Conservation (phyloP, 768 basidiomycete genomes). For the Zangia roseola region DNA sequence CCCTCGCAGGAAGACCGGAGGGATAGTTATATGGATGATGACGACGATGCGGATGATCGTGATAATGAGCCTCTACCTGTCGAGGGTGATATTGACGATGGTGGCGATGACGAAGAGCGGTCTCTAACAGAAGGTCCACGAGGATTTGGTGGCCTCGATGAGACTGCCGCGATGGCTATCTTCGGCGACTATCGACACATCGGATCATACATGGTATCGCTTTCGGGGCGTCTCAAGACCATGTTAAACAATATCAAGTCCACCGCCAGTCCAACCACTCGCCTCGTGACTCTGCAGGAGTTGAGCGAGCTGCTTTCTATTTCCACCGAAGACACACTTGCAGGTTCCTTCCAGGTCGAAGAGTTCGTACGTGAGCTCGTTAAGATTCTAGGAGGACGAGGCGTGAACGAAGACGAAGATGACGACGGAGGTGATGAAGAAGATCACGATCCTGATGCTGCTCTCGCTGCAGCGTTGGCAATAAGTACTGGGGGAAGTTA, state of each 20-base stretch:
- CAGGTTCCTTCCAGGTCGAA: slow-evolving; percentile 94
- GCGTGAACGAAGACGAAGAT: slow-evolving; percentile 68
- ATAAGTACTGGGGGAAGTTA: slow-evolving; percentile 69
- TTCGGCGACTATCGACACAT: slow-evolving; percentile 86
- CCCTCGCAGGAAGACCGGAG: slow-evolving; percentile 47
- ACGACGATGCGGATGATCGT: slow-evolving; percentile 44
- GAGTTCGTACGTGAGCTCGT: slow-evolving; percentile 90
- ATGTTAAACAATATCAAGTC: slow-evolving; percentile 88
- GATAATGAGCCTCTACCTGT: slow-evolving; percentile 46
- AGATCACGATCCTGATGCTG: slow-evolving; percentile 80
- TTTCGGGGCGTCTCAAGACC: slow-evolving; percentile 84
- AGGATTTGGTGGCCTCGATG: slow-evolving; percentile 56
- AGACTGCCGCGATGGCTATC: slow-evolving; percentile 72
- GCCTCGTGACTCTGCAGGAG: slow-evolving; percentile 89
- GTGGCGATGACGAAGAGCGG: slow-evolving; percentile 38
- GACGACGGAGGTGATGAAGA: slow-evolving; percentile 65
- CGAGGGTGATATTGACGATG: slow-evolving; percentile 49
- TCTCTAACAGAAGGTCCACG: slow-evolving; percentile 36
- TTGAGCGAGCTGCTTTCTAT: slow-evolving; percentile 93
- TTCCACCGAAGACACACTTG: slow-evolving; percentile 95
- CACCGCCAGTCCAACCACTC: slow-evolving; percentile 79
- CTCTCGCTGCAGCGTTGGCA: slow-evolving; percentile 83
- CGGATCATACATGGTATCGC: slow-evolving; percentile 90
- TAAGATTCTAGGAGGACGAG: slow-evolving; percentile 81
- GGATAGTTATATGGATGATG: slow-evolving; percentile 41